Evolutionary conservation across 441 rosid species (phyloP).

Genomic region (Pelargonium exstipulatum): DNA sequence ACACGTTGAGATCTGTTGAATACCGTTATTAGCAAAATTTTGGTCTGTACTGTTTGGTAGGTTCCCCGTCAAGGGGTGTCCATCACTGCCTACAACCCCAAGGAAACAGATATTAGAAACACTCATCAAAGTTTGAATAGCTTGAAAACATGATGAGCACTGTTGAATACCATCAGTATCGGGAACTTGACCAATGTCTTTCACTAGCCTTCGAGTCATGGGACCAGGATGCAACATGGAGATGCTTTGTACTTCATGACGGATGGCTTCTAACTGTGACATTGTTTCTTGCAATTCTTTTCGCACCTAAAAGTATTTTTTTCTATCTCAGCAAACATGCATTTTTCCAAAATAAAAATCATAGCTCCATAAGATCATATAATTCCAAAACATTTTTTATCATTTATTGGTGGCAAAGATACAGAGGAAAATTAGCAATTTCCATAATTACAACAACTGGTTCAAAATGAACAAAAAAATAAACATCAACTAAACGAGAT

Average conservation of each 20-base stretch:
- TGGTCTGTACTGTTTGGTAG: neutral
- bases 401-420: neutral
- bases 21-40: neutral
- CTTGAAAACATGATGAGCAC: neutral
- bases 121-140: slow-evolving; percentile 8
- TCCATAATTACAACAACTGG: too few species aligned
- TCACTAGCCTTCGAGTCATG: slow-evolving; percentile 52
- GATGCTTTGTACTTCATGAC: slow-evolving; percentile 61
- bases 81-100: neutral
- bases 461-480: too few species aligned
- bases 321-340: neutral
- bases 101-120: slow-evolving; percentile 14
- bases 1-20: neutral
- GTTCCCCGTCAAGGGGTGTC: neutral
- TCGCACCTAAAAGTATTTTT: slow-evolving; percentile 42
- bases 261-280: slow-evolving; percentile 78
- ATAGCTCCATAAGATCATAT: neutral
- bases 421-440: too few species aligned
- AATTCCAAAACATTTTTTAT: neutral
- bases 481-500: too few species aligned
- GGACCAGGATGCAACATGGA: slow-evolving; percentile 68
- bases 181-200: slow-evolving; percentile 29
- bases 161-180: slow-evolving; percentile 32
- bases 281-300: slow-evolving; percentile 75
- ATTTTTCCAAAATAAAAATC: neutral